phyloP scores from a whole-genome alignment of 2,329 filamentous ascomycete genomes.

The Emericellopsis cladophorae region DNA sequence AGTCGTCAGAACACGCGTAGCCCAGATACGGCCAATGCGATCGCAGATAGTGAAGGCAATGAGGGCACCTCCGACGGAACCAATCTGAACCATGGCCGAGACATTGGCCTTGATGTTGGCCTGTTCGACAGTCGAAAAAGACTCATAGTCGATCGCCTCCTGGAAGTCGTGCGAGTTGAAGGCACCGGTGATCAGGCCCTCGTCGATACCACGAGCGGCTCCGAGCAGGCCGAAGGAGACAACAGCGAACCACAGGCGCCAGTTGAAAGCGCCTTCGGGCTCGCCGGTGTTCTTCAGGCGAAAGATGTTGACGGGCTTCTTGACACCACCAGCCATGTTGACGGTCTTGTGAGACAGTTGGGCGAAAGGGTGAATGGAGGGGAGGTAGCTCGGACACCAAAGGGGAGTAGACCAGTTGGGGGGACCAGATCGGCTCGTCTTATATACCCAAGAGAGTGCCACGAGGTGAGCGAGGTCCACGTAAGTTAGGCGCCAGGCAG shows the following conservation, averaged over 20 bases:
- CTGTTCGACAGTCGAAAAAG: constrained; percentile 36
- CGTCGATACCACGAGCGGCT: constrained; percentile 66
- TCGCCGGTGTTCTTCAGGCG: constrained; percentile 49
- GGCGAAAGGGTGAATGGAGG: neutral
- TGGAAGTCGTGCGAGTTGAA: constrained; percentile 57
- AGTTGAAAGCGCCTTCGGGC: constrained; percentile 62
- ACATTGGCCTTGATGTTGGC: constrained; percentile 67
- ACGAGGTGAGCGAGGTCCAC: too few relatives aligned
- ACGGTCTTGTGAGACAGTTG: neutral
- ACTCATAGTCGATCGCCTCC: constrained; percentile 40
- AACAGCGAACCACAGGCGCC: constrained; percentile 67
- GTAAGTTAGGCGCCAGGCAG: too few relatives aligned
- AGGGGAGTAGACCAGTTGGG: neutral
- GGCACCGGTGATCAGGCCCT: constrained; percentile 64
- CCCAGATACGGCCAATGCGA: constrained; percentile 49
- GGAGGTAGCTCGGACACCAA: neutral
- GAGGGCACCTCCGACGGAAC: constrained; percentile 58
- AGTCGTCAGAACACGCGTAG: constrained; percentile 42
- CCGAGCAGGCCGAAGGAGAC: constrained; percentile 64
- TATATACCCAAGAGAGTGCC: neutral
- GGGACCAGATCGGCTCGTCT: neutral
- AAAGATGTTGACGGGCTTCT: constrained; percentile 51
- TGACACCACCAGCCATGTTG: constrained; percentile 34
- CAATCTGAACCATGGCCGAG: constrained; percentile 71
- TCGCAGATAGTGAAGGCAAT: constrained; percentile 48